Base-by-base conservation (phyloP, 805 yeast species). In the Yarrowia deformans region DNA sequence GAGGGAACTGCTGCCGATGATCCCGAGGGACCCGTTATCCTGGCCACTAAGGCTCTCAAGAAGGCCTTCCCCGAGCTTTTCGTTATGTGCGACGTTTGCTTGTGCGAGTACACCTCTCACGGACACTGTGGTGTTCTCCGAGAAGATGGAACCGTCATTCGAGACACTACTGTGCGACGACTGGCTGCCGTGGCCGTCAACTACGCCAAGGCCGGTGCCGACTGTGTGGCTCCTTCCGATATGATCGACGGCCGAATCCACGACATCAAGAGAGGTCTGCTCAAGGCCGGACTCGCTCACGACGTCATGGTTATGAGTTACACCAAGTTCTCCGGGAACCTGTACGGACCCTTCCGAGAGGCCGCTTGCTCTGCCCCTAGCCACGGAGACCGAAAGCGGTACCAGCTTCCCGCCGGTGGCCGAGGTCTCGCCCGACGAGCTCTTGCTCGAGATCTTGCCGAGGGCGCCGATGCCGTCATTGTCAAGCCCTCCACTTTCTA, bases 331-430 rank as follows among this genome's bases (percentile, higher is more conserved):
- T 84, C 91, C 70, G 98, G 98, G 43, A 86, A 87, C 72, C 82
- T 95, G 61, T 95, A 95, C 77, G 99, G 99, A 0, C 99, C 99
- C 5, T 95, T 95, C 83, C 85, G 99, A 78, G 99, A 95, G 74
- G 98, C 98, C 55, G 99, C 98, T 3, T 95, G 96, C 45, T 90
- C 97, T 67, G 83, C 88, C 4, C 98, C 99, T 10, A 84, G 91
- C 23, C 84, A 86, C 70, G 99, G 99, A 68, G 98, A 95, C 79
- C 87, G 99, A 77, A 90, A 88, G 77, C 86, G 91, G 72, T 95
- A 95, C 79, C 99, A 95, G 81, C 84, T 95, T 70, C 99, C 99
- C 10, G 85, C 93, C 3, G 96, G 93, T 19, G 97, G 97, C 34
- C 85, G 90, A 60, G 99, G 99, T 0, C 83, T 95, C 69, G 99